A percentile compares a stretch with the other conserved stretches of the same genome.
Conservation (phyloP, 768 basidiomycete genomes). For the Phanerochaete carnosa region DNA sequence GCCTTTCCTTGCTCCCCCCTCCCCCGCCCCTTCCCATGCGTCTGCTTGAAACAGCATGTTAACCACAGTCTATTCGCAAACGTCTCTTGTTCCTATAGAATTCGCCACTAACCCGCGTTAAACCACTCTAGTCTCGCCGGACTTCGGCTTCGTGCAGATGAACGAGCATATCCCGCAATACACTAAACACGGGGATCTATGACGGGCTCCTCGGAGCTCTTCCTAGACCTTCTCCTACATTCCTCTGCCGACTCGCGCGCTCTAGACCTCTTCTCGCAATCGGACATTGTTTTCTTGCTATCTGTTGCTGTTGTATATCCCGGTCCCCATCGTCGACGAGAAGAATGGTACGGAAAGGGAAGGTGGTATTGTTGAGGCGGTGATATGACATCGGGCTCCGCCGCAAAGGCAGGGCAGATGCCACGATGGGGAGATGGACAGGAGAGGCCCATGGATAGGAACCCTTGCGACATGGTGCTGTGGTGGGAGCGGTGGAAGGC, state of each 20-base stretch:
- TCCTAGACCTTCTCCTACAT: neutral
- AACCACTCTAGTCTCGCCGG: conserved; percentile 66
- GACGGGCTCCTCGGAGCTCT: neutral
- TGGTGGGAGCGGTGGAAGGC: neutral
- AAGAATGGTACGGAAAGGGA: neutral
- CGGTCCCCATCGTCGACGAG: neutral
- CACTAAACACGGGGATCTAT: conserved; percentile 18
- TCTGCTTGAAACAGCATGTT: neutral
- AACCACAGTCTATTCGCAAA: neutral
- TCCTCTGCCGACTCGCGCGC: neutral
- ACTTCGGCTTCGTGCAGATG: conserved; percentile 83
- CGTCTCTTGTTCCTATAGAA: conserved; percentile 2
- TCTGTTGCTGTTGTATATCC: neutral
- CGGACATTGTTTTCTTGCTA: conserved; percentile 1
- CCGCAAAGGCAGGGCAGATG: neutral
- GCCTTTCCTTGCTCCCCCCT: conserved; percentile 3
- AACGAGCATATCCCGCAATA: conserved; percentile 61
- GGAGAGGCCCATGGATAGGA: neutral
- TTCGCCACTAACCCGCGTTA: conserved; percentile 2
- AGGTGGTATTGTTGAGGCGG: neutral
- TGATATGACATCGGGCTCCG: neutral
- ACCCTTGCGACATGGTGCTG: neutral
- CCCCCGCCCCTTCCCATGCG: neutral
- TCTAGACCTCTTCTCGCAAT: conserved; percentile 1
- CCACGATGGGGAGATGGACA: neutral